These are phyloP conservation scores for Trypanosoma conorhini DNA, from an alignment of 208 protist species.

Conservation along the genomic window DNA sequence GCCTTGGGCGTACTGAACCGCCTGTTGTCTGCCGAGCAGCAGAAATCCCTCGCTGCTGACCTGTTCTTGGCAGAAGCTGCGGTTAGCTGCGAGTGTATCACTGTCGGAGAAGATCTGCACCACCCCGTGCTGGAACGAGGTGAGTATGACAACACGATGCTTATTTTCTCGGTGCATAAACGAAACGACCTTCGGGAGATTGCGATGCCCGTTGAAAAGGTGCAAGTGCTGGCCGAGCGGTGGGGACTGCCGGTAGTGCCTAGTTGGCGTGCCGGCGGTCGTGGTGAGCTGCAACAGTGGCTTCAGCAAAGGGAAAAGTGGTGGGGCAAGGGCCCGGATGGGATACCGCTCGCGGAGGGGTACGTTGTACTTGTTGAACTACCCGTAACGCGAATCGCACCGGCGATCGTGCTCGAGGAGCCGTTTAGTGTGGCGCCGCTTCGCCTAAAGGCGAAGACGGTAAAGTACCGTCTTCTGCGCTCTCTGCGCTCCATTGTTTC, in stretches of 20 bases:
- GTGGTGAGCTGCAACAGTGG: slow-evolving; percentile 29
- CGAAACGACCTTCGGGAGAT: slow-evolving; percentile 48
- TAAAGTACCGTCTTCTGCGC: slow-evolving; percentile 74
- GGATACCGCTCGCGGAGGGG: slow-evolving; percentile 68
- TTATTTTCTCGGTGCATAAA: slow-evolving; percentile 67
- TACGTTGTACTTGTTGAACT: slow-evolving; percentile 72
- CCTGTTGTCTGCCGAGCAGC: slow-evolving; percentile 36
- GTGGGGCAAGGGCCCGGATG: slow-evolving; percentile 29
- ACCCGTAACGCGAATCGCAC: slow-evolving; percentile 1
- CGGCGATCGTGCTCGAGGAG: neutral
- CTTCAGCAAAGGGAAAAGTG: slow-evolving; percentile 38
- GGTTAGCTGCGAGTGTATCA: slow-evolving; percentile 78
- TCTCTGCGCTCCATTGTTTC: slow-evolving; percentile 64
- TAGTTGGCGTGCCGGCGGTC: slow-evolving; percentile 14
- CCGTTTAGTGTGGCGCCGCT: slow-evolving; percentile 46
- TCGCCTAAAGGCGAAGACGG: slow-evolving; percentile 85
- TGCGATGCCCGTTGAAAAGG: slow-evolving; percentile 30
- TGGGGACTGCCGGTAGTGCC: slow-evolving; percentile 63
- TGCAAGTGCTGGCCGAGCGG: slow-evolving; percentile 24
- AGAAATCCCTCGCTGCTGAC: slow-evolving; percentile 41
- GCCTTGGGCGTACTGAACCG: slow-evolving; percentile 43
- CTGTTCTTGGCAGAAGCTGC: slow-evolving; percentile 40
- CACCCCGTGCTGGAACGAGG: slow-evolving; percentile 76
- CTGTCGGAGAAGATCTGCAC: slow-evolving; percentile 33
- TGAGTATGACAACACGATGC: slow-evolving; percentile 46